These are phyloP conservation scores for Penicillium sp. DNA, from an alignment of 2,329 filamentous ascomycete genomes.

Conservation along the genomic window DNA sequence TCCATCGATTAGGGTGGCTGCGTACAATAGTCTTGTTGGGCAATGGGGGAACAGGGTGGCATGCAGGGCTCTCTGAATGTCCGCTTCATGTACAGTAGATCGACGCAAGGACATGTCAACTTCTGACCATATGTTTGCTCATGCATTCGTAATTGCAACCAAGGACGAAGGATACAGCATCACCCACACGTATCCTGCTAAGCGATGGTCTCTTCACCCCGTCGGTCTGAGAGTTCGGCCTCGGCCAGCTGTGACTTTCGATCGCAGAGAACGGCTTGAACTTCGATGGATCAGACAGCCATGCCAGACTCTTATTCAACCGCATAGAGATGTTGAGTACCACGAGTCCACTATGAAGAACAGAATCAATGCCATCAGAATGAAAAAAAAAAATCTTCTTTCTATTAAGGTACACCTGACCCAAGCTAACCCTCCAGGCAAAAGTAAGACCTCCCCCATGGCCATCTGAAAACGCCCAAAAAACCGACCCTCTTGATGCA, in stretches of 20 bases:
- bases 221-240: not conserved
- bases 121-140: not conserved
- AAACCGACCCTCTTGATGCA: slow-evolving; percentile 24
- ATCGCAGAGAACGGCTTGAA: not conserved
- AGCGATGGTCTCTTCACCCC: no score
- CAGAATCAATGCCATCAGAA: not conserved
- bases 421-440: slow-evolving; percentile 2
- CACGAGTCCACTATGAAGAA: not conserved
- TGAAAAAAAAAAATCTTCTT: not conserved
- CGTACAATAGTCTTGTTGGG: slow-evolving; percentile 2
- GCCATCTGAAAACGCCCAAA: slow-evolving; percentile 25
- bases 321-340: not conserved
- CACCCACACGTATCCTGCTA: no score
- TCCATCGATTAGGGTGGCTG: slow-evolving; percentile 4
- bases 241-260: not conserved
- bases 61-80: not conserved
- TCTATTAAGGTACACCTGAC: slow-evolving; percentile 25
- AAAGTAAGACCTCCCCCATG: slow-evolving; percentile 15
- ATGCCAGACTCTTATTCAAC: not conserved
- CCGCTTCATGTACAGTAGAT: not conserved
- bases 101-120: not conserved
- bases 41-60: not conserved
- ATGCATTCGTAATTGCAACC: not conserved
- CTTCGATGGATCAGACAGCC: not conserved
- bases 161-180: no score